phyloP scores from a whole-genome alignment of 371 early-diverging fungal species.

The Lichtheimia ramosa region DNA sequence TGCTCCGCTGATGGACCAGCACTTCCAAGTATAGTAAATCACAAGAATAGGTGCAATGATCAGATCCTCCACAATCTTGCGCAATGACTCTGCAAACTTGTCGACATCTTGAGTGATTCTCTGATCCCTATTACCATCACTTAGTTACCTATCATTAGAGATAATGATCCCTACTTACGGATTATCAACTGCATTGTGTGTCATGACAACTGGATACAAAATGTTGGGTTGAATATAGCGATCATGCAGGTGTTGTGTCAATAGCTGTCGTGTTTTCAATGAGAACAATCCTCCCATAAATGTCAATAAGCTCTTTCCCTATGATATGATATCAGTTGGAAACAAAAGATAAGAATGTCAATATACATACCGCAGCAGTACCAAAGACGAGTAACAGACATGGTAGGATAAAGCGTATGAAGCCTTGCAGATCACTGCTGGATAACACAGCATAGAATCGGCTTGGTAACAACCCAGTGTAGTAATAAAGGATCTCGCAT shows the following conservation, averaged over 20 bases:
- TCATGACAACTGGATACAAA: conserved; percentile 60
- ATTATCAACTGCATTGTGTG: conserved; percentile 64
- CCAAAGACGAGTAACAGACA: conserved; percentile 57
- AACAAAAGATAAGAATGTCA: conserved; percentile 2
- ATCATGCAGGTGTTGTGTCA: conserved; percentile 63
- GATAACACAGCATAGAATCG: conserved; percentile 72
- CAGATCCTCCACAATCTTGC: conserved; percentile 64
- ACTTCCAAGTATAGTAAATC: conserved; percentile 74
- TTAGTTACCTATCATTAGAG: not conserved
- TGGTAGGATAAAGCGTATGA: conserved; percentile 48
- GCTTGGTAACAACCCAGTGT: conserved; percentile 70
- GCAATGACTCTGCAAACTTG: conserved; percentile 65
- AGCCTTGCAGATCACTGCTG: conserved; percentile 59
- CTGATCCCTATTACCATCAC: conserved; percentile 66
- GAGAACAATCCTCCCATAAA: conserved; percentile 60
- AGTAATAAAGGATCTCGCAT: conserved; percentile 68
- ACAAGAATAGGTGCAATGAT: conserved; percentile 79
- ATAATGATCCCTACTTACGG: conserved; percentile 47
- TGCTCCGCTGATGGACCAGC: conserved; percentile 70
- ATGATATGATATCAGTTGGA: not conserved
- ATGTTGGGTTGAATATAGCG: conserved; percentile 61
- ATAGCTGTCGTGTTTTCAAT: conserved; percentile 51
- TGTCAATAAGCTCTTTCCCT: conserved; percentile 57
- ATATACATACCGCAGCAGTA: conserved; percentile 51
- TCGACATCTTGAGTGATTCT: conserved; percentile 90